Evolutionary conservation across 164 flowering plant species (phyloP).

Genomic region (Saururus chinensis): DNA sequence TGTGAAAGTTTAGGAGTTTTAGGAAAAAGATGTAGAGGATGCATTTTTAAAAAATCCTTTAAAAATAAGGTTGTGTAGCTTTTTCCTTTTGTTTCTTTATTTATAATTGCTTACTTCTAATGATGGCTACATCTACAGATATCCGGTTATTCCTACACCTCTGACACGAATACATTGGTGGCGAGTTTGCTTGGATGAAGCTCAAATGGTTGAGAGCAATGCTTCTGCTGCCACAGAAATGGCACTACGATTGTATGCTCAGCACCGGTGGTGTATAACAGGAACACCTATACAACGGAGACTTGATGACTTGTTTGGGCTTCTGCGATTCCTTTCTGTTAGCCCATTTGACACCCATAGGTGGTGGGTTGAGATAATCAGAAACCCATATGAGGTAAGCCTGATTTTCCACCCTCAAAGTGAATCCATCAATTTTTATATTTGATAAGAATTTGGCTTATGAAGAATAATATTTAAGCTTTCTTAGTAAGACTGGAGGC

Average conservation of each 20-base stretch:
- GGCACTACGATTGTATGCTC: conserved; percentile 74
- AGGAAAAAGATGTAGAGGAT: background rate
- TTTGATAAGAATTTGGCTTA: too few species aligned
- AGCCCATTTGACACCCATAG: conserved; percentile 62
- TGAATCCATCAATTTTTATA: background rate
- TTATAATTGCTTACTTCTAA: background rate
- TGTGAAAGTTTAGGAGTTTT: background rate
- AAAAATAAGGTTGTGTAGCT: background rate
- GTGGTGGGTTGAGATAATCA: conserved; percentile 88
- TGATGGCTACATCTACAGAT: conserved; percentile 28
- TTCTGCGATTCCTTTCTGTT: conserved; percentile 64
- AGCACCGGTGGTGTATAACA: conserved; percentile 86
- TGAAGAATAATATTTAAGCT: too few species aligned
- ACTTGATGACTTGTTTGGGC: conserved; percentile 88
- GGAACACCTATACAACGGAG: conserved; percentile 95
- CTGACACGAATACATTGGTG: conserved; percentile 89
- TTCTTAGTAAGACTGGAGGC: too few species aligned
- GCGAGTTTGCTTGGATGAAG: conserved; percentile 97
- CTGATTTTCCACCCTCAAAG: background rate
- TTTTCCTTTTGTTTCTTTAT: background rate
- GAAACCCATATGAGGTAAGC: conserved; percentile 86
- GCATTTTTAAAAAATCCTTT: too few species aligned
- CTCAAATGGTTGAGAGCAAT: conserved; percentile 97
- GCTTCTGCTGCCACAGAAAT: conserved; percentile 85
- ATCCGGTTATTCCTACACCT: conserved; percentile 80